Conservation (phyloP, 2,329 filamentous ascomycete genomes). For the Acephala macrosclerotiorum region DNA sequence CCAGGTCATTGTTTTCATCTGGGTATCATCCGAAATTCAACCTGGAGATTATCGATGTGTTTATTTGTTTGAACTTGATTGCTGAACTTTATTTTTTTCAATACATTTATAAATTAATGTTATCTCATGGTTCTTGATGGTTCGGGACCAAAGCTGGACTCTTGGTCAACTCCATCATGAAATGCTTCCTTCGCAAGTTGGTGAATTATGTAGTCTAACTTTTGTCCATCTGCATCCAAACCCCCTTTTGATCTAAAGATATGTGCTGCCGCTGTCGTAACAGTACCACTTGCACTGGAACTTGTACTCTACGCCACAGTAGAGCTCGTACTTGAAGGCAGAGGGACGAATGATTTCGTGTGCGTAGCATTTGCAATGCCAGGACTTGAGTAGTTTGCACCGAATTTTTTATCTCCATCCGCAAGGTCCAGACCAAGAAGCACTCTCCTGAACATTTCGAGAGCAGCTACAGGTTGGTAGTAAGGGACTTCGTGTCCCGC, state of each 20-base stretch:
- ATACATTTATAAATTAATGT: not conserved
- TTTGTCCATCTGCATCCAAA: not conserved
- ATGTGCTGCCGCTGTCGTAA: constrained; percentile 16
- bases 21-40: not conserved
- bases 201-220: not conserved
- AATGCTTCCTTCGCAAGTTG: not conserved
- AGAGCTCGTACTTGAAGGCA: constrained; percentile 27
- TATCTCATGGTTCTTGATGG: not conserved
- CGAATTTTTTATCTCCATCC: constrained; percentile 50
- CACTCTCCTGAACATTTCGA: constrained; percentile 41
- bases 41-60: too few species aligned
- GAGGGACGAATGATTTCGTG: constrained; percentile 31
- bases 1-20: not conserved
- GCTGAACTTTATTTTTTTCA: not conserved
- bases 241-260: not conserved
- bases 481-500: constrained; percentile 37
- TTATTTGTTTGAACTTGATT: not conserved
- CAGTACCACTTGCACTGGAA: constrained; percentile 10
- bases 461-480: constrained; percentile 37
- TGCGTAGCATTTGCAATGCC: constrained; percentile 34
- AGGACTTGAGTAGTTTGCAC: constrained; percentile 32
- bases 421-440: constrained; percentile 45
- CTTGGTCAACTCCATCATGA: too few species aligned
- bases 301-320: constrained; percentile 1
- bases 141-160: not conserved